Evolutionary conservation across 805 yeast genomes (phyloP).

Genomic region (Saturnispora halmiae): DNA sequence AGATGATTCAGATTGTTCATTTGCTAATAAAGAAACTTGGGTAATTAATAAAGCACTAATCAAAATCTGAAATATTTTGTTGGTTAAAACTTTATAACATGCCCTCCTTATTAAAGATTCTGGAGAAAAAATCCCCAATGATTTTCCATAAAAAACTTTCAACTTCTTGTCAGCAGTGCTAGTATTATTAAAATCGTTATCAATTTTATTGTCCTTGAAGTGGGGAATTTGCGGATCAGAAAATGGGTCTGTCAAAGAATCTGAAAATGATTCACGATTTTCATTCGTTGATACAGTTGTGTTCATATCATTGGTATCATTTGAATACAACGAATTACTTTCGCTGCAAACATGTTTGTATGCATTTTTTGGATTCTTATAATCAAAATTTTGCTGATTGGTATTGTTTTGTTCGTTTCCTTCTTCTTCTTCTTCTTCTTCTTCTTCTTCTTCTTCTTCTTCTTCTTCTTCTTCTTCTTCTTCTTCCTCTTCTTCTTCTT

Average conservation of each 20-base stretch:
- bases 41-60: constrained; percentile 36
- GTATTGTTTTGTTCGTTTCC: not conserved
- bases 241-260: not conserved
- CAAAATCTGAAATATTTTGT: constrained; percentile 27
- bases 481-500: not conserved
- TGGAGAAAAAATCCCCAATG: constrained; percentile 4
- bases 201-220: not conserved
- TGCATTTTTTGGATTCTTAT: not conserved
- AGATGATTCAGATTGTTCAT: constrained; percentile 52
- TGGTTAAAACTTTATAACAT: constrained; percentile 16
- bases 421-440: not conserved
- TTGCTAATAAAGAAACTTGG: constrained; percentile 42
- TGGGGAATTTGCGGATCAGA: not conserved
- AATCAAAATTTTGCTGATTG: not conserved
- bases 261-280: not conserved
- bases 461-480: not conserved
- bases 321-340: not conserved
- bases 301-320: not conserved
- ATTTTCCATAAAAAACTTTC: constrained; percentile 10
- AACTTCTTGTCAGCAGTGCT: not conserved
- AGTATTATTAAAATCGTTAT: not conserved
- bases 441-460: not conserved
- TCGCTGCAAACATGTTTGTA: too few relatives aligned
- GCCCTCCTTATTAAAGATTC: not conserved
- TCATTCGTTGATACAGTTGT: not conserved